A percentile compares a stretch with the other conserved stretches of the same genome.
Conservation (phyloP, 176 grass and related monocot genomes). For the Dendrocalamus sinicus region DNA sequence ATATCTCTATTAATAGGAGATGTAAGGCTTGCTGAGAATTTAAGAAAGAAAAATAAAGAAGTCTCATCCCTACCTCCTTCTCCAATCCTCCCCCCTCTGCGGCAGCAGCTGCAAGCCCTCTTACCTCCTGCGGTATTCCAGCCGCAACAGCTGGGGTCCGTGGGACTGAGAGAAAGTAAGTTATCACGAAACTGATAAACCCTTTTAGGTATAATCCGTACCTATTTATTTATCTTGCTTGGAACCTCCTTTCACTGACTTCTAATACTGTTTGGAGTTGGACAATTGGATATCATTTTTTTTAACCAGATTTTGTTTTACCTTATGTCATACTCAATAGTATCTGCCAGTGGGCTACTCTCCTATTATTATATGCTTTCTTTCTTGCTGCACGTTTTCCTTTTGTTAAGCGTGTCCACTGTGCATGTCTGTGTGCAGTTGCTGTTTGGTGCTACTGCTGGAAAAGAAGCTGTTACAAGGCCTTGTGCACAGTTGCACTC, state of each 20-base stretch:
- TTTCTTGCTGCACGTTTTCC: constrained; percentile 13
- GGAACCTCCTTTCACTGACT: not conserved
- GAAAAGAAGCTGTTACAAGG: constrained; percentile 39
- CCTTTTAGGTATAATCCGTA: constrained; percentile 3
- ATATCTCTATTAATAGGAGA: too few relatives aligned
- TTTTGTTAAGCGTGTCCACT: constrained; percentile 42
- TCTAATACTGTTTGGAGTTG: not conserved
- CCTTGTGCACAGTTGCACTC: constrained; percentile 42
- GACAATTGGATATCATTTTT: not conserved
- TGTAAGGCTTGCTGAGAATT: too few relatives aligned
- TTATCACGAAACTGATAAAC: not conserved
- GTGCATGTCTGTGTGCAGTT: constrained; percentile 63
- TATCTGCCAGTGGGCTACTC: not conserved
- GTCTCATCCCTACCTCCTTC: too few relatives aligned
- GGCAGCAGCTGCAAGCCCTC: too few relatives aligned
- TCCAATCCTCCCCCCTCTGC: too few relatives aligned
- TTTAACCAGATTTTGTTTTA: not conserved
- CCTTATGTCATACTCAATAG: constrained; percentile 14
- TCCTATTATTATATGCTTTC: constrained; percentile 24
- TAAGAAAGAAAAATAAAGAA: too few relatives aligned
- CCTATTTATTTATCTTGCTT: not conserved
- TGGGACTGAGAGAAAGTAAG: not conserved
- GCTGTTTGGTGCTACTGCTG: constrained; percentile 50
- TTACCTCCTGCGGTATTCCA: too few relatives aligned
- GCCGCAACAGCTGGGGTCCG: not conserved